Conservation (phyloP, 441 rosid genomes). For the Manihot esculenta region DNA sequence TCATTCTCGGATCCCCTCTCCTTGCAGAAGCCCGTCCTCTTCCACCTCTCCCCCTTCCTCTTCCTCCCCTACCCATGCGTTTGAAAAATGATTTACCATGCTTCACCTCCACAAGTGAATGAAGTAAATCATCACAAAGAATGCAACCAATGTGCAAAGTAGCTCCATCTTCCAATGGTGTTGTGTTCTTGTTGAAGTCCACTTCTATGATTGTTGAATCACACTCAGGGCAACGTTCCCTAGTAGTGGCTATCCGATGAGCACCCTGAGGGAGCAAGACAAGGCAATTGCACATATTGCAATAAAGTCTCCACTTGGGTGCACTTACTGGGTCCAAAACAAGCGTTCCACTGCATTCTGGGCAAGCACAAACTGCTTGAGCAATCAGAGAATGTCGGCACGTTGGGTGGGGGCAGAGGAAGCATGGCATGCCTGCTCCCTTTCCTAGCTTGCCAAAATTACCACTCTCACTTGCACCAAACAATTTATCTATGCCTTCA, state of each 20-base stretch:
- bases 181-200: slow-evolving; percentile 83
- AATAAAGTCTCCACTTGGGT: slow-evolving; percentile 90
- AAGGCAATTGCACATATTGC: slow-evolving; percentile 89
- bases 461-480: slow-evolving; percentile 46
- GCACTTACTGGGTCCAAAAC: slow-evolving; percentile 84
- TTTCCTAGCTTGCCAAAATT: slow-evolving; percentile 54
- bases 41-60: slow-evolving; percentile 56
- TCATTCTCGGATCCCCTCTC: slow-evolving; percentile 71
- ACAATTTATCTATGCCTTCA: slow-evolving; percentile 69
- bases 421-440: slow-evolving; percentile 94
- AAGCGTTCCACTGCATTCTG: slow-evolving; percentile 85
- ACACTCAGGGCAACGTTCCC: slow-evolving; percentile 66
- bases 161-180: slow-evolving; percentile 82
- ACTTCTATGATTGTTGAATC: slow-evolving; percentile 78
- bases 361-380: slow-evolving; percentile 97
- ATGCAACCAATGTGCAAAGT: slow-evolving; percentile 81
- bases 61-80: slow-evolving; percentile 47
- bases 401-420: slow-evolving; percentile 84
- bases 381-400: slow-evolving; percentile 77
- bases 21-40: slow-evolving; percentile 48
- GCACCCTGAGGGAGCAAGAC: slow-evolving; percentile 91
- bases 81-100: slow-evolving; percentile 74
- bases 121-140: slow-evolving; percentile 87
- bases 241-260: slow-evolving; percentile 70
- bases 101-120: slow-evolving; percentile 85